phyloP scores from a whole-genome alignment of 139 green algal genomes.

The Chlorokybus atmophyticus region DNA sequence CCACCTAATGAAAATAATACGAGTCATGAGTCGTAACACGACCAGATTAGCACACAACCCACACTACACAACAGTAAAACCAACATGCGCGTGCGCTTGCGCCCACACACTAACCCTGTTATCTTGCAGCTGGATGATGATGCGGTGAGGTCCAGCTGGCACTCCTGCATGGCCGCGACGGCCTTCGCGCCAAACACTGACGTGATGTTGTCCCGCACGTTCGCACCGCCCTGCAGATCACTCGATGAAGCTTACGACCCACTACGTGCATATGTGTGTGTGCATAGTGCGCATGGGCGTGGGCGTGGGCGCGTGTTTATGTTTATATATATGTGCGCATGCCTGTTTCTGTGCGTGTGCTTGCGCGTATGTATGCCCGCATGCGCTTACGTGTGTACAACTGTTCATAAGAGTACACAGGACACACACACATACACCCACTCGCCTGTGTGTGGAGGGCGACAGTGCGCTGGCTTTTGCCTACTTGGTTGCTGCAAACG shows the following conservation, averaged over 20 bases:
- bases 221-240: slow-evolving; percentile 25
- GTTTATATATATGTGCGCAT: too few relatives aligned
- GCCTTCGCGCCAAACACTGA: slow-evolving; percentile 66
- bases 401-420: too few relatives aligned
- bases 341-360: too few relatives aligned
- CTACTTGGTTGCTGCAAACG: slow-evolving; percentile 36
- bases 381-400: too few relatives aligned
- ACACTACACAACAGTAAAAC: not conserved
- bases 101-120: not conserved
- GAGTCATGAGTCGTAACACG: too few relatives aligned
- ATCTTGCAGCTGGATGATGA: not conserved
- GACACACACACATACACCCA: not conserved
- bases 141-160: slow-evolving; percentile 27
- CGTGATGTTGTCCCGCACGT: slow-evolving; percentile 53
- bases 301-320: too few relatives aligned
- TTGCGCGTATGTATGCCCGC: too few relatives aligned
- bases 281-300: too few relatives aligned
- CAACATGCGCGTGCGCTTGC: not conserved
- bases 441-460: slow-evolving; percentile 48
- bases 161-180: slow-evolving; percentile 45
- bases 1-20: too few relatives aligned
- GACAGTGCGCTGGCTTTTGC: slow-evolving; percentile 34
- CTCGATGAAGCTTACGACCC: too few relatives aligned
- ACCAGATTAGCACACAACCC: not conserved
- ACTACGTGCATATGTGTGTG: too few relatives aligned